Evolutionary conservation across 2,329 filamentous ascomycete species (phyloP).

Genomic region (Macrophomina tecta): DNA sequence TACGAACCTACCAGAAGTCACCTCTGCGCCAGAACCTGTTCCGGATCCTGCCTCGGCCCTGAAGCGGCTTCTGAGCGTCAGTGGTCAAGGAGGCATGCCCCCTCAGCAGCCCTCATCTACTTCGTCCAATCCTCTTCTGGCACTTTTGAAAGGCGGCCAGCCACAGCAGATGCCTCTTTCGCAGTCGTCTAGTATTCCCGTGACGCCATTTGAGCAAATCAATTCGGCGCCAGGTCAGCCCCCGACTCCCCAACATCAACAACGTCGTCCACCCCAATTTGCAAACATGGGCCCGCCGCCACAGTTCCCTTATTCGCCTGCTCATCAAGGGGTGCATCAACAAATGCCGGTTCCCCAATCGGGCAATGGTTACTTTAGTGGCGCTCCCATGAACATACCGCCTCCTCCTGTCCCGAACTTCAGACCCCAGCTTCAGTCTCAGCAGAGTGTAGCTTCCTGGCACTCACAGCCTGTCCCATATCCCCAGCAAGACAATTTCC

Average conservation of each 20-base stretch:
- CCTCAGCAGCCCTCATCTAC: not conserved
- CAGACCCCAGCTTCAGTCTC: slow-evolving; percentile 34
- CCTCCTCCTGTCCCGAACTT: slow-evolving; percentile 28
- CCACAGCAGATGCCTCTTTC: not conserved
- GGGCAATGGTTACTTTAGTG: slow-evolving; percentile 1
- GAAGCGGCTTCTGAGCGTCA: slow-evolving; percentile 57
- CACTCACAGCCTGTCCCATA: slow-evolving; percentile 28
- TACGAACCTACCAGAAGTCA: slow-evolving; percentile 39
- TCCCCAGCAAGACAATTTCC: slow-evolving; percentile 27
- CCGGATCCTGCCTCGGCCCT: slow-evolving; percentile 58
- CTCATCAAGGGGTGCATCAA: slow-evolving; percentile 36
- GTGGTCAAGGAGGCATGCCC: slow-evolving; percentile 32
- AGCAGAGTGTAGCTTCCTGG: slow-evolving; percentile 29
- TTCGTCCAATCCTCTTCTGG: slow-evolving; percentile 59
- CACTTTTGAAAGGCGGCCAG: slow-evolving; percentile 56
- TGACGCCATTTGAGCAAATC: slow-evolving; percentile 62
- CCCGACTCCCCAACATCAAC: slow-evolving; percentile 61
- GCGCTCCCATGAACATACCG: slow-evolving; percentile 18
- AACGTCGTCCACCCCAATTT: slow-evolving; percentile 60
- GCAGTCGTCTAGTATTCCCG: slow-evolving; percentile 27
- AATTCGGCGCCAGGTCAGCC: slow-evolving; percentile 59
- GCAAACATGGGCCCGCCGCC: slow-evolving; percentile 57
- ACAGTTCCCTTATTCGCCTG: slow-evolving; percentile 54
- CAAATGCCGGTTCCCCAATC: slow-evolving; percentile 15
- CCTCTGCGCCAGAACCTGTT: slow-evolving; percentile 35